Base-by-base conservation (phyloP, 352 stramenopile genomes). In the Phytophthora cajani region DNA sequence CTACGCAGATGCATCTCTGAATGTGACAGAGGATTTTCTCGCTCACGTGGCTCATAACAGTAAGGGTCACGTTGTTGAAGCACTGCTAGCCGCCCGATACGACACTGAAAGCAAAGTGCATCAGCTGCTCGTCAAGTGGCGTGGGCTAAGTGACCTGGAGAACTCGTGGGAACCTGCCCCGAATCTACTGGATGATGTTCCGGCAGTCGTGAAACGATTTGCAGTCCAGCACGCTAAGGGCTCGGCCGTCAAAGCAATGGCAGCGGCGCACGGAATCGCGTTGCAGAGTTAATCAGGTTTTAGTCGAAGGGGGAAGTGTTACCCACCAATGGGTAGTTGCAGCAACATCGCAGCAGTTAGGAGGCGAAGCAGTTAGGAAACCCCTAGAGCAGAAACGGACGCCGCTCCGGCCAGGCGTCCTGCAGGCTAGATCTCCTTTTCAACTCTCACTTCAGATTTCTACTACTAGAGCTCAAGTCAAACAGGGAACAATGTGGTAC, bases 381-480 rank as follows among this genome's bases (percentile, higher is more conserved):
- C 42, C 23, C 16, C 42, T 9, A n/a, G 42, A 19, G 5, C 40
- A 47, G 40, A 47, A 47, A 47, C 40, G 40, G 40, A 49, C 42
- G 5, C 16, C 42, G 12, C 42, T 49, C 12, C 16, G 23, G 42
- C 38, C 2, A 49, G 5, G 42, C 42, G 42, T 19, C 40, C 42
- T 19, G 12, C 12, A 49, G 11, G 42, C 17, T 49, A 49, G 42
- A 10, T 49, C 16, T 11, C 42, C 12, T 19, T 49, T 23, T n/a
- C 38, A 49, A 49, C 23, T 5, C 38, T 49, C 16, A 49, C 42
- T 49, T 49, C 42, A 49, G 42, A 49, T 49, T 49, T 49, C 42
- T 49, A 49, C 42, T 49, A 19, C 42, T n/a, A 49, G 42, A 49
- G 42, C 40, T 47, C 40, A 47, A 47, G 40, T 47, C 40, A 47